Base-by-base conservation (phyloP, 2,329 filamentous ascomycete genomes). In the Fusarium palustre region DNA sequence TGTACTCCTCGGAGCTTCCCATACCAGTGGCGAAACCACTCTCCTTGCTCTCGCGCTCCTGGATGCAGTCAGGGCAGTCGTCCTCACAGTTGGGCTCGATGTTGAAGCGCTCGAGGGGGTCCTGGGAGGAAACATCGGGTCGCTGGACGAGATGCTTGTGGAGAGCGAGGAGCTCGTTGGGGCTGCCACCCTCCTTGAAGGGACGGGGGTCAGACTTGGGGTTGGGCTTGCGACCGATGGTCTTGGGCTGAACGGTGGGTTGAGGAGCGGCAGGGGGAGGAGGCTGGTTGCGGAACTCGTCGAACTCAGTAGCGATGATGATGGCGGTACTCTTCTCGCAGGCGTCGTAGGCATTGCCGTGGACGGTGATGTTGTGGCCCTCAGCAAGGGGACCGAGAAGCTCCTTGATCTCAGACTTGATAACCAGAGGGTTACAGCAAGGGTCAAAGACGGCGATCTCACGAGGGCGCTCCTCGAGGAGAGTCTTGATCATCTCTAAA, bases 361-460 rank as follows among this genome's bases (percentile, higher is more conserved):
- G 84, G 33, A 87, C 81, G 15, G 77, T 77, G 47, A 87, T 78
- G 47, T 81, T 82, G 22, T 81, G 80, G 16, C 79, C 81, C 15
- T 83, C 79, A 52, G 77, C 79, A 28, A 76, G 64, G 41, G 76
- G 73, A 38, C 77, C 79, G 12, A 86, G 77, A 16, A 85, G 77
- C 48, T 73, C 71, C 66, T 81, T 80, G 59, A 88, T 85, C 79
- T 88, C 85, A 34, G 81, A 79, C 74, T 81, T 81, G 66, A 86
- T 79, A 33, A 85, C 82, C 7, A 81, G 76, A 5, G 84, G 82
- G 73, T 86, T 84, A 74, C 85, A 87, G 78, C 83, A 86, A 2
- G 91, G 90, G 76, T 94, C 91, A 75, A 88, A 93, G 59, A 93
- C 86, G 48, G 88, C 85, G 52, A 93, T 85, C 75, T 90, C 87